Evolutionary conservation across 768 basidiomycete genomes (phyloP).

Genomic region (Suillus paluster): DNA sequence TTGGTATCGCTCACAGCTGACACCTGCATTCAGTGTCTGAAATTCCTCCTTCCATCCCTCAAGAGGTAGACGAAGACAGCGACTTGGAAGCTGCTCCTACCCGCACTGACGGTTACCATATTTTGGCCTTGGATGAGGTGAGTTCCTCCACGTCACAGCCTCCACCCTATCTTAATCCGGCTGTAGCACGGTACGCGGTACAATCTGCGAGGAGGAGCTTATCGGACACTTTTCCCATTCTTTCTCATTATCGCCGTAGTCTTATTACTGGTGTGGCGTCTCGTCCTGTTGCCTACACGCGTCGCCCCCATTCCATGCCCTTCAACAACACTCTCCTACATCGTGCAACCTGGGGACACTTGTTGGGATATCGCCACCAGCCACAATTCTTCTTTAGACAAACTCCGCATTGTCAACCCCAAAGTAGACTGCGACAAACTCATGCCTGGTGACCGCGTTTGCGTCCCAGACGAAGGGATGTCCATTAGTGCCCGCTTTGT

Average conservation of each 20-base stretch:
- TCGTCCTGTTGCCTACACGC: slow-evolving; percentile 46
- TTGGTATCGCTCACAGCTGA: background rate
- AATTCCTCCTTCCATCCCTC: slow-evolving; percentile 30
- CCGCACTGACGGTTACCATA: slow-evolving; percentile 60
- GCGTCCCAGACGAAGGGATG: slow-evolving; percentile 51
- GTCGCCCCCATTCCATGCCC: slow-evolving; percentile 31
- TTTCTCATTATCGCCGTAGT: slow-evolving; percentile 69
- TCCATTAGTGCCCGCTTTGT: slow-evolving; percentile 35
- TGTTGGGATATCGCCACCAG: slow-evolving; percentile 66
- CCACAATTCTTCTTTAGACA: slow-evolving; percentile 54
- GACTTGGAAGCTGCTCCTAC: slow-evolving; percentile 62
- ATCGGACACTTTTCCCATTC: slow-evolving; percentile 71
- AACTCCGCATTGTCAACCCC: slow-evolving; percentile 55
- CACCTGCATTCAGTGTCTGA: slow-evolving; percentile 29
- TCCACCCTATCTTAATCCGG: slow-evolving; percentile 21
- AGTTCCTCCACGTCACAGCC: slow-evolving; percentile 23
- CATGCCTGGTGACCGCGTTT: slow-evolving; percentile 64
- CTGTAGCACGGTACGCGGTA: slow-evolving; percentile 38
- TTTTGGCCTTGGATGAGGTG: slow-evolving; percentile 57
- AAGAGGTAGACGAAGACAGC: slow-evolving; percentile 37
- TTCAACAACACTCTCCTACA: slow-evolving; percentile 46
- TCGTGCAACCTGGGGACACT: slow-evolving; percentile 60
- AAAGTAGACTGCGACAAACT: slow-evolving; percentile 59
- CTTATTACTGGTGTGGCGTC: slow-evolving; percentile 67
- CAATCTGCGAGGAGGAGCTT: slow-evolving; percentile 46